These are phyloP conservation scores for Herpetomonas samuelpessoai DNA, from an alignment of 208 protist genomes.

Conservation along the genomic window DNA sequence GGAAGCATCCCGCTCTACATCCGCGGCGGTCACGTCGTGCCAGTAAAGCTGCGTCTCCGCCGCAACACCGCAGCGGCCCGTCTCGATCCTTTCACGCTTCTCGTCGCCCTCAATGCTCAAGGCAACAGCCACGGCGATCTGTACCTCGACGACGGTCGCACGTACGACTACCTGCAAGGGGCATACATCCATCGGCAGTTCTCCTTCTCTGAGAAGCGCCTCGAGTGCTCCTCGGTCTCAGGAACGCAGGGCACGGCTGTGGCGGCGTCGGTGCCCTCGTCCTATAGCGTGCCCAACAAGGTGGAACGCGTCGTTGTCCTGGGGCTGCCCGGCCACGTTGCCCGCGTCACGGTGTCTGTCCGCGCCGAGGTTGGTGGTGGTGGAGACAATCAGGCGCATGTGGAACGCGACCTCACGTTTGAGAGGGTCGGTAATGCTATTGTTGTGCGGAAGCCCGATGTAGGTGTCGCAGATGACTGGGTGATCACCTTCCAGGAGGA, in stretches of 20 bases:
- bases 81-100: conserved; percentile 93
- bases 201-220: conserved; percentile 35
- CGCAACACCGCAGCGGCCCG: conserved; percentile 74
- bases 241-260: not conserved
- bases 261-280: not conserved
- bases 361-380: conserved; percentile 2
- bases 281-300: conserved; percentile 21
- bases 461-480: conserved; percentile 57
- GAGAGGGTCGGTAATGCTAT: conserved; percentile 48
- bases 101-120: conserved; percentile 78
- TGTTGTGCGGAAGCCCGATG: conserved; percentile 55
- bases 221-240: conserved; percentile 22
- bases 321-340: conserved; percentile 34
- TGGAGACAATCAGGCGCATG: conserved; percentile 9
- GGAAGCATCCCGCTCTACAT: conserved; percentile 93
- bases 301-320: conserved; percentile 76
- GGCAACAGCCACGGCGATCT: conserved; percentile 68
- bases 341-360: not conserved
- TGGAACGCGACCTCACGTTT: conserved; percentile 38
- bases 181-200: conserved; percentile 50
- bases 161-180: conserved; percentile 61
- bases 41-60: conserved; percentile 88
- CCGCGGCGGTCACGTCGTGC: conserved; percentile 91
- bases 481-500: not conserved
- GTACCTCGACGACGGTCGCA: conserved; percentile 75